phyloP scores from a whole-genome alignment of 2,329 filamentous ascomycete genomes.

The Calonectria pauciramosa region DNA sequence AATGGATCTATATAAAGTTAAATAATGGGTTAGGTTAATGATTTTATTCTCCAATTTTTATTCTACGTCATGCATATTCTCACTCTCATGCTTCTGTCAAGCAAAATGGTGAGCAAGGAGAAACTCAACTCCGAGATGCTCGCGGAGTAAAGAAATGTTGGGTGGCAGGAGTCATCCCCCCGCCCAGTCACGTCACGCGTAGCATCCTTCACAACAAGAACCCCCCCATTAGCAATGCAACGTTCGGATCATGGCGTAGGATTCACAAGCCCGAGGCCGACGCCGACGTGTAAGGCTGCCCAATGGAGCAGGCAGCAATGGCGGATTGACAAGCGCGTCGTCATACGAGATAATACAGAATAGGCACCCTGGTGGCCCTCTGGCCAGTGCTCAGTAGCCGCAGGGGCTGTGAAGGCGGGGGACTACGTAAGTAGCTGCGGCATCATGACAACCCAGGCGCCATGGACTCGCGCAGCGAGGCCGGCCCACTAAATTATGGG shows the following conservation, averaged over 20 bases:
- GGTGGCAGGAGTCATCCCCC: background rate
- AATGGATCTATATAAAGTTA: background rate
- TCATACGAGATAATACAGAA: background rate
- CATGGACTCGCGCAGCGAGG: background rate
- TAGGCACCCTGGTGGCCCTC: background rate
- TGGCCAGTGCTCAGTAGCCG: background rate
- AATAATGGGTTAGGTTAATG: background rate
- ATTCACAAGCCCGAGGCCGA: background rate
- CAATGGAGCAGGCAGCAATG: conserved; percentile 21
- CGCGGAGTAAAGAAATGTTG: background rate
- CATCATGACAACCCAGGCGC: conserved; percentile 12
- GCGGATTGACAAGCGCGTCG: conserved; percentile 4
- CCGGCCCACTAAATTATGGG: background rate
- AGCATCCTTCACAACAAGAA: background rate
- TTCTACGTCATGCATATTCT: background rate
- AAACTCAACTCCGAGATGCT: background rate
- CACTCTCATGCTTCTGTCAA: background rate
- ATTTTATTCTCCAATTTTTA: background rate
- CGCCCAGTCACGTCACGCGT: background rate
- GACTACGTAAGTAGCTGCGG: background rate
- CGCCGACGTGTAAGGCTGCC: background rate
- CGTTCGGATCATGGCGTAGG: background rate
- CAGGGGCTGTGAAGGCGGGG: background rate
- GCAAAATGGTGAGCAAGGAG: background rate
- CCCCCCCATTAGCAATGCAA: background rate